Evolutionary conservation across 1,139 yeast genomes (phyloP), one percentile per base, ranked within the genome.

Genomic region (Hansenula lynferdii): DNA sequence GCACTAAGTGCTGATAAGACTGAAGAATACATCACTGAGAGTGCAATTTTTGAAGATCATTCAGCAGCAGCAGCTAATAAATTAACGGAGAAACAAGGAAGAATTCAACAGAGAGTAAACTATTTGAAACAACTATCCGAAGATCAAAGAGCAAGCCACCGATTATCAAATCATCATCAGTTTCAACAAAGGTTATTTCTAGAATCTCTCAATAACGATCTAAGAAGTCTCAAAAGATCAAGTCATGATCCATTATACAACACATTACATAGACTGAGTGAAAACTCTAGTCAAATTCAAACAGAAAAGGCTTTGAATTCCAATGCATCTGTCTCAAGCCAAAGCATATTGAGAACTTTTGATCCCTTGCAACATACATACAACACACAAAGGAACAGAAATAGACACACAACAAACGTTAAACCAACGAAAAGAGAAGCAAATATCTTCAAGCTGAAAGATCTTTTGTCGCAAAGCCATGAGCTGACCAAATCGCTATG

Each of bases 31-130:
- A n/a, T n/a, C n/a, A n/a, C n/a, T n/a, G n/a, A n/a, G n/a, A n/a
- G n/a, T n/a, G n/a, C n/a, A n/a, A n/a, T n/a, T n/a, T n/a, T n/a
- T n/a, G n/a, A n/a, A n/a, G n/a, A n/a, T n/a, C n/a, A n/a, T n/a
- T n/a, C n/a, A n/a, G n/a, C n/a, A n/a, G n/a, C n/a, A n/a, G n/a
- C n/a, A n/a, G n/a, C n/a, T n/a, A n/a, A n/a, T 5, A 29, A 29
- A 20, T 5, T 3, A 5, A 18, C 14, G 22, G 34, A 18, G 23
- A 31, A 17, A 15, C 25, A 12, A 31, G 55, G 57, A 1, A 44
- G 56, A 39, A 50, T 51, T 20, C 57, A 53, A 23, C 55, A 49
- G 20, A 44, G 44, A 18, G 42, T 53, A 5, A 44, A 42, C 5
- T 42, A 41, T 9, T 33, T 51, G 28, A 50, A 48, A 20, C 42